Percentiles rank a stretch among this genome's conserved stretches.
phyloP scores from a whole-genome alignment of 169 alveolate genomes.

The Cryptosporidium xiaoi region DNA sequence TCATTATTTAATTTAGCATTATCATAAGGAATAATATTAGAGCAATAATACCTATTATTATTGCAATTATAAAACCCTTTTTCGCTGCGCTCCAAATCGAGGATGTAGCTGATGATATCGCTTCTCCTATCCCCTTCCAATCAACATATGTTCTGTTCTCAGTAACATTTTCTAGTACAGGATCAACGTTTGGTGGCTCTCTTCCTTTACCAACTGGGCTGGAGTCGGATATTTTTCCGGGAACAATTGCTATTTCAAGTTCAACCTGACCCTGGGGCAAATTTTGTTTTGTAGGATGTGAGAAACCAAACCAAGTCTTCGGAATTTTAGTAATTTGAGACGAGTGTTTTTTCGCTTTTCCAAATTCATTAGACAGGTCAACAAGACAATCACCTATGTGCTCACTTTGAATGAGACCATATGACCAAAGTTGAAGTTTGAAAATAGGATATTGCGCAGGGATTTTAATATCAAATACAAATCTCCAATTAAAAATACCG shows the following conservation, averaged over 20 bases:
- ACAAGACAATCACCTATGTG: conserved; percentile 87
- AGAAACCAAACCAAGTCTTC: conserved; percentile 65
- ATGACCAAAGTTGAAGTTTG: conserved; percentile 85
- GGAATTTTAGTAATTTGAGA: conserved; percentile 50
- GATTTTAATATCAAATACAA: conserved; percentile 84
- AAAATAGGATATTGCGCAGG: conserved; percentile 88
- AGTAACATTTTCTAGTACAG: conserved; percentile 86
- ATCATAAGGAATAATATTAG: conserved; percentile 55
- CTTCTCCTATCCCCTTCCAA: conserved; percentile 89
- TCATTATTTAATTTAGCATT: conserved; percentile 25
- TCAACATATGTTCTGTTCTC: conserved; percentile 90
- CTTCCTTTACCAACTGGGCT: conserved; percentile 91
- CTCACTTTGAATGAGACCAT: conserved; percentile 82
- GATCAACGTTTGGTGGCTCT: conserved; percentile 90
- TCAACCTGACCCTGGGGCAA: conserved; percentile 87
- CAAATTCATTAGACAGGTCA: conserved; percentile 85
- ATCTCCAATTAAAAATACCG: conserved; percentile 90
- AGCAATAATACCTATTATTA: conserved; percentile 61
- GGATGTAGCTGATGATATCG: conserved; percentile 83
- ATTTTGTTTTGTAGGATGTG: conserved; percentile 84
- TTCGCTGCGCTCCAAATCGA: conserved; percentile 78
- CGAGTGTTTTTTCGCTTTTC: conserved; percentile 82
- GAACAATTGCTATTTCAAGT: conserved; percentile 85
- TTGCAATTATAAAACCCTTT: conserved; percentile 55
- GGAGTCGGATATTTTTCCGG: conserved; percentile 85